These are phyloP conservation scores for Ulmus americana DNA, from an alignment of 331 rosid genomes.

Conservation along the genomic window DNA sequence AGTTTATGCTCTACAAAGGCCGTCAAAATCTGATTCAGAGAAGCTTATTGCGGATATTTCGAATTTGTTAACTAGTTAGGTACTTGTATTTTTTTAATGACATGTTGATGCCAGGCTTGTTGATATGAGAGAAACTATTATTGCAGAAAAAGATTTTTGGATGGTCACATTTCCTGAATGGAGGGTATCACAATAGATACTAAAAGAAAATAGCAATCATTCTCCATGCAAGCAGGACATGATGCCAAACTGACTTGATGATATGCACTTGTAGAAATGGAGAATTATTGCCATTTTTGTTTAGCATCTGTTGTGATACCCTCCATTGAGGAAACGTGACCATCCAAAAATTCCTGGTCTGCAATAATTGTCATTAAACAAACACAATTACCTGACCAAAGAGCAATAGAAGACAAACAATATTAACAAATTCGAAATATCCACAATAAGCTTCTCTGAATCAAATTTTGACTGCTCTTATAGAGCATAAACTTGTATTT, in stretches of 20 bases:
- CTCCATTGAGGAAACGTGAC: slow-evolving; percentile 62
- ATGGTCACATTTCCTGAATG: slow-evolving; percentile 63
- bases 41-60: slow-evolving; percentile 80
- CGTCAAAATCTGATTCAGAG: slow-evolving; percentile 72
- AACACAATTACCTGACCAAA: slow-evolving; percentile 30
- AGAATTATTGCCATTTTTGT: slow-evolving; percentile 88
- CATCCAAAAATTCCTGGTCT: slow-evolving; percentile 68
- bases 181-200: slow-evolving; percentile 59
- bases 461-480: slow-evolving; percentile 83
- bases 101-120: slow-evolving; percentile 71
- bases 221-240: slow-evolving; percentile 60
- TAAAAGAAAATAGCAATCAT: slow-evolving; percentile 60
- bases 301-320: slow-evolving; percentile 50
- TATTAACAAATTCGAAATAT: slow-evolving; percentile 63
- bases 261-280: slow-evolving; percentile 5
- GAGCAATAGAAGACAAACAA: too few species aligned
- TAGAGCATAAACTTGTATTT: slow-evolving; percentile 14
- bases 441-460: slow-evolving; percentile 76
- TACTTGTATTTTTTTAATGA: neutral
- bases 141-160: slow-evolving; percentile 60
- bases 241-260: slow-evolving; percentile 27
- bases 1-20: slow-evolving; percentile 47
- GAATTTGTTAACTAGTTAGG: slow-evolving; percentile 52
- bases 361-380: slow-evolving; percentile 38
- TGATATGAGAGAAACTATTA: slow-evolving; percentile 56